Conservation (phyloP, 352 stramenopile genomes). For the Albugo laibachii region DNA sequence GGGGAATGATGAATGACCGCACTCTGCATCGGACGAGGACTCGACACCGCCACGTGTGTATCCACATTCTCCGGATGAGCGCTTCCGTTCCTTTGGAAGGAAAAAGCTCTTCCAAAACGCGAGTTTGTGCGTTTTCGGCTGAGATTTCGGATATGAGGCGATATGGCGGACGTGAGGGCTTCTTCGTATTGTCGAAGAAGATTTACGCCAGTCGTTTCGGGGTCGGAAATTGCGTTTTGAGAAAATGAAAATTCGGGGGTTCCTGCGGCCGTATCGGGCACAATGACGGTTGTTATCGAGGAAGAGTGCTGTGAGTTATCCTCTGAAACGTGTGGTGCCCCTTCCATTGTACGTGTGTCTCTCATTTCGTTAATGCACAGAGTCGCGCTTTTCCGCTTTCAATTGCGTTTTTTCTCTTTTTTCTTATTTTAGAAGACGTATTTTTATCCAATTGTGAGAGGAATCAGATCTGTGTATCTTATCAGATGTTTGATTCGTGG, state of each 20-base stretch:
- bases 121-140: background rate
- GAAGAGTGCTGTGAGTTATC: no score
- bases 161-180: constrained; percentile 17
- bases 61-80: constrained; percentile 5
- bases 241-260: no score
- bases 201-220: constrained; percentile 1
- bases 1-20: constrained; percentile 43
- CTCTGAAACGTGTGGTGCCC: no score
- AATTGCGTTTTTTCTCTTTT: background rate
- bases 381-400: constrained; percentile 1
- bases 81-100: background rate
- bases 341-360: no score
- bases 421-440: background rate
- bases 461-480: no score
- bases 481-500: no score
- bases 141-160: background rate
- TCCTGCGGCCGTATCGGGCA: no score
- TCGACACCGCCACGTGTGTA: background rate
- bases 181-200: constrained; percentile 30
- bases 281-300: no score
- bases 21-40: constrained; percentile 15
- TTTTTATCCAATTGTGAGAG: background rate
- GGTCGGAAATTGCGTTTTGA: no score
- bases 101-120: background rate
- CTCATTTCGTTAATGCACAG: no score